Evolutionary conservation across 768 basidiomycete genomes (phyloP), one percentile per base, ranked within the genome.

Genomic region (Butyriboletus loyo): DNA sequence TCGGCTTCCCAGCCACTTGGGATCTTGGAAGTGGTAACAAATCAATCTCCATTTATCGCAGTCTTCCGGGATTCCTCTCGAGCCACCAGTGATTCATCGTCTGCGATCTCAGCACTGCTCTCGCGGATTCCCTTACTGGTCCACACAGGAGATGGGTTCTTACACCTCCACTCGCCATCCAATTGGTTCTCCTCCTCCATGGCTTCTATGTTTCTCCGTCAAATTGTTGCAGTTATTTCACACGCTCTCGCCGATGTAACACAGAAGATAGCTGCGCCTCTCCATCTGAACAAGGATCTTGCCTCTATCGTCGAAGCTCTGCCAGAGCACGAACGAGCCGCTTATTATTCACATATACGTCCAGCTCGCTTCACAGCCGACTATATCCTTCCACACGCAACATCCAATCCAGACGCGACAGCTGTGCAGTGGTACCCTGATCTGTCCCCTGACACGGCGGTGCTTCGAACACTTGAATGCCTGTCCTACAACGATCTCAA

Each of bases 401-500:
- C 46, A 7, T 56, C 51, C 21, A 43, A 46, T 51, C 52, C 64
- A 2, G 31, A 63, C 27, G 47, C 53, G 8, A 38, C 28, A 36
- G 65, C 66, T 28, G 57, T 68, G 17, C 40, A 37, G 21, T 66
- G 66, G 66, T 66, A 66, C 44, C 41, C 57, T 43, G 31, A 31
- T 27, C 34, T 66, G 17, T 51, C 49, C 7, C 38, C 40, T n/a
- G 46, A 39, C n/a, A 35, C 8, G 24, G 48, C 13, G 28, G 34
- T 22, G n/a, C 31, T 34, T 31, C 38, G 28, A 17, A 46, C 35
- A 7, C 38, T 43, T 11, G 52, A 65, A 49, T 49, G 35, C 13
- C n/a, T 64, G 36, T 57, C 63, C 21, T 78, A 77, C 55, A 30
- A 35, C 34, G 68, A 73, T 38, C 62, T 77, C 24, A 61, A 77